A percentile compares a stretch with the other conserved stretches of the same genome.
Evolutionary conservation across 208 protist genomes (phyloP).

Genomic region (Acanthamoeba castellanii): DNA sequence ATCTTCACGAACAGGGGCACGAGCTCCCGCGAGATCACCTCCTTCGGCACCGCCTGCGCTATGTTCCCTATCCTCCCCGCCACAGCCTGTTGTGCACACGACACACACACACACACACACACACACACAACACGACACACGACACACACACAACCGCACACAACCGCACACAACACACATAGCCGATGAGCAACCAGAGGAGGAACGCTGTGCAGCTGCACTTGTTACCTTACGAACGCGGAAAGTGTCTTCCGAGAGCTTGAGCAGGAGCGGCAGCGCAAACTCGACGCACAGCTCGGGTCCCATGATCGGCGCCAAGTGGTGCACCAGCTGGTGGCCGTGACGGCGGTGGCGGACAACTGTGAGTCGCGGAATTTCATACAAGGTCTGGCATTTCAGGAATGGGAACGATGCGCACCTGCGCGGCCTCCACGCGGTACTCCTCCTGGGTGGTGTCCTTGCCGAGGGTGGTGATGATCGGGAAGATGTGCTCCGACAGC

Average conservation of each 20-base stretch:
- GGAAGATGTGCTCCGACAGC: constrained; percentile 39
- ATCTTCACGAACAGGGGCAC: constrained; percentile 93
- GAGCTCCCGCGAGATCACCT: constrained; percentile 79
- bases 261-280: background rate
- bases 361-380: background rate
- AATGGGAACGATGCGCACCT: background rate
- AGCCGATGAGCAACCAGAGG: too few relatives aligned
- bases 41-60: constrained; percentile 12
- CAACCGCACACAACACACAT: background rate
- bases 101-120: too few relatives aligned
- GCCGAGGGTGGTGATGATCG: constrained; percentile 12
- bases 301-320: constrained; percentile 9
- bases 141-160: background rate
- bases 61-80: constrained; percentile 12
- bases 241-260: constrained; percentile 9
- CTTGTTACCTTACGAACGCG: constrained; percentile 55
- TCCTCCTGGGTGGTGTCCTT: constrained; percentile 43
- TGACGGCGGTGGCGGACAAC: background rate
- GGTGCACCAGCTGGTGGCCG: constrained; percentile 1
- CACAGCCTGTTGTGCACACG: background rate
- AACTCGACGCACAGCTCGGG: constrained; percentile 53
- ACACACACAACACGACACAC: too few relatives aligned
- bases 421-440: constrained; percentile 36
- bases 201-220: too few relatives aligned
- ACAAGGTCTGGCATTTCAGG: too few relatives aligned